A percentile compares a stretch with the other conserved stretches of the same genome.
These are phyloP conservation scores for Komagataella phaffii DNA, from an alignment of 805 yeast species.

Conservation along the genomic window DNA sequence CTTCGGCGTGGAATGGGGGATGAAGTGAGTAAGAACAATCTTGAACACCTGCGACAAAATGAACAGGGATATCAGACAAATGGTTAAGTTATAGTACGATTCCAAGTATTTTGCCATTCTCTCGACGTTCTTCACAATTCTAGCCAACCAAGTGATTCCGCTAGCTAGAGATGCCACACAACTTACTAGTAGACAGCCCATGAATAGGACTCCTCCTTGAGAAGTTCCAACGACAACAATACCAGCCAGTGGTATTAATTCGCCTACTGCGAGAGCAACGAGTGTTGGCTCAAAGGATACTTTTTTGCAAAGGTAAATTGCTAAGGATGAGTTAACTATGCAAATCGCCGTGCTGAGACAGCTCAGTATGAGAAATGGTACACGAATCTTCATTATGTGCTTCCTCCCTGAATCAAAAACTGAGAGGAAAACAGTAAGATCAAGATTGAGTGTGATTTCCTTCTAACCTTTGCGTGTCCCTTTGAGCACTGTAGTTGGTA, in stretches of 20 bases:
- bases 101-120: not conserved
- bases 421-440: not conserved
- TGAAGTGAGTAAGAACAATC: not conserved
- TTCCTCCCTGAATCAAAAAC: not conserved
- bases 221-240: not conserved
- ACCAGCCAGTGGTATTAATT: not conserved
- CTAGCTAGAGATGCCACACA: not conserved
- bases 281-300: not conserved
- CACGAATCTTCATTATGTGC: not conserved
- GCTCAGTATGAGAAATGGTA: not conserved
- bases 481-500: too few relatives aligned
- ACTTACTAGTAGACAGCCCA: not conserved
- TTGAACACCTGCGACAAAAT: not conserved
- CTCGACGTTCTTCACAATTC: not conserved
- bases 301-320: not conserved
- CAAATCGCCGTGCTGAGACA: not conserved
- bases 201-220: not conserved
- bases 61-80: not conserved
- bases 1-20: not conserved
- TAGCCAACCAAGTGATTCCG: not conserved
- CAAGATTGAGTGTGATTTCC: not conserved
- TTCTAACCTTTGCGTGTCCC: too few relatives aligned
- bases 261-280: not conserved
- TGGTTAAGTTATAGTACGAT: not conserved
- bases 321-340: not conserved